A percentile compares a stretch with the other conserved stretches of the same genome.
These are phyloP conservation scores for Sinapis alba DNA, from an alignment of 441 rosid species.

Conservation along the genomic window DNA sequence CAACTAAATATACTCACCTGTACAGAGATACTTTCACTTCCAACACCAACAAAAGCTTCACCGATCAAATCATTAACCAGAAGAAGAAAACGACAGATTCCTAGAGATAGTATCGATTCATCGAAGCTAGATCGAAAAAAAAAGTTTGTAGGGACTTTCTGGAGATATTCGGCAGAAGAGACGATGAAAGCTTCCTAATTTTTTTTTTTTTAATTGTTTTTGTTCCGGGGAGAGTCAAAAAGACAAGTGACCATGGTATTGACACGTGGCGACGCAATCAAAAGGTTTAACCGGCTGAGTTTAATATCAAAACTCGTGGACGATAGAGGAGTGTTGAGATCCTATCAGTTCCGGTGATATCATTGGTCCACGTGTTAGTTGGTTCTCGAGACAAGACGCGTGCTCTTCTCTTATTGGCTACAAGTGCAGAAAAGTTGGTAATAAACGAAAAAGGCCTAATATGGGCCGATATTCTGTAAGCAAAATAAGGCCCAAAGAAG, in stretches of 20 bases:
- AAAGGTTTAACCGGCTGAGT: constrained; percentile 34
- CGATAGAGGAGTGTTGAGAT: constrained; percentile 57
- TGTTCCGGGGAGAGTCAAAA: constrained; percentile 35
- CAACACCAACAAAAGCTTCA: constrained; percentile 24
- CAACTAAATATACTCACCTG: constrained; percentile 44
- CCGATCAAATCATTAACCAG: constrained; percentile 1
- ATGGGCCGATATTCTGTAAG: neutral
- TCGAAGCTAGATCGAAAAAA: constrained; percentile 28
- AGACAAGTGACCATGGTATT: constrained; percentile 23
- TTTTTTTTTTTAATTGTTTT: constrained; percentile 23
- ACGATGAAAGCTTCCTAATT: constrained; percentile 28
- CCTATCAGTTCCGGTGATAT: constrained; percentile 65
- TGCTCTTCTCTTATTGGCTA: neutral
- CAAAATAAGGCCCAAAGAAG: constrained; percentile 1
- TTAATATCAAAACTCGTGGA: constrained; percentile 81
- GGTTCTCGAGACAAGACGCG: constrained; percentile 21
- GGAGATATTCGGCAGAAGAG: constrained; percentile 37
- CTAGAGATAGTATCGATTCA: neutral
- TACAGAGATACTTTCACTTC: constrained; percentile 19
- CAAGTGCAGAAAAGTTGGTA: neutral
- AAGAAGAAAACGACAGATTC: neutral
- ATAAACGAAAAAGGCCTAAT: neutral
- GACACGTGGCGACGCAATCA: constrained; percentile 70
- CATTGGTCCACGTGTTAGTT: constrained; percentile 67
- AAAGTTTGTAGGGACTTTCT: constrained; percentile 44